These are phyloP conservation scores for Colletotrichum tabaci DNA, from an alignment of 2,329 filamentous ascomycete species.

Conservation along the genomic window DNA sequence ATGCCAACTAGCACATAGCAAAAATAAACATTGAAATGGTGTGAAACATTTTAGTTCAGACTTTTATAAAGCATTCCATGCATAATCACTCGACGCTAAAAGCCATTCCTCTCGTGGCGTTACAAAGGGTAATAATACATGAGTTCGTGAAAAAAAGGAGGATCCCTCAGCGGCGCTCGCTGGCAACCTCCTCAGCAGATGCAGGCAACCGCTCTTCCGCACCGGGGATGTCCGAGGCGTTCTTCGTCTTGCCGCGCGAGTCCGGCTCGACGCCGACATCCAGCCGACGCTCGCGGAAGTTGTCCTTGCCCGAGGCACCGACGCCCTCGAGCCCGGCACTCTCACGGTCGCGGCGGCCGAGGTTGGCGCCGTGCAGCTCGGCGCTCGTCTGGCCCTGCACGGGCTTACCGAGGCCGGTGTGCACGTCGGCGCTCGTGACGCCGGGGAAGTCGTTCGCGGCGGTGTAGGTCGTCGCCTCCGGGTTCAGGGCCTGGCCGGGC, in stretches of 20 bases:
- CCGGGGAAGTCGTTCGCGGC: constrained; percentile 57
- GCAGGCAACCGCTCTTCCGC: constrained; percentile 47
- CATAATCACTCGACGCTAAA: neutral
- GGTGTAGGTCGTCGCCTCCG: constrained; percentile 48
- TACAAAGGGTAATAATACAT: constrained; percentile 24
- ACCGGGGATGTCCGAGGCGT: constrained; percentile 44
- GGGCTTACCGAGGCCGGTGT: constrained; percentile 61
- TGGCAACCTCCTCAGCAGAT: constrained; percentile 47
- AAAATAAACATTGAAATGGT: neutral
- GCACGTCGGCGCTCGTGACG: constrained; percentile 60
- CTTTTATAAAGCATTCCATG: neutral
- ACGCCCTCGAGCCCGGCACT: constrained; percentile 57
- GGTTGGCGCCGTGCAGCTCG: constrained; percentile 57
- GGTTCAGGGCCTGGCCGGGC: constrained; percentile 52
- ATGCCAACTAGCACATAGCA: too few relatives aligned
- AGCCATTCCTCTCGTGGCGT: neutral
- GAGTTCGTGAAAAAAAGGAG: neutral
- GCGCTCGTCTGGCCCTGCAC: constrained; percentile 58
- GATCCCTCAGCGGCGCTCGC: constrained; percentile 34
- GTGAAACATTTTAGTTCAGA: neutral
- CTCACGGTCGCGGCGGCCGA: constrained; percentile 51
- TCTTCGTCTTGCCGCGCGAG: constrained; percentile 44
- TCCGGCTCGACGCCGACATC: constrained; percentile 49
- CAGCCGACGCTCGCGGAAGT: constrained; percentile 49
- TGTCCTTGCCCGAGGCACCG: constrained; percentile 51